Percentiles rank a stretch among this genome's conserved stretches.
These are phyloP conservation scores for Sarocladiaceae sp. DNA, from an alignment of 2,329 filamentous ascomycete species.

Conservation along the genomic window DNA sequence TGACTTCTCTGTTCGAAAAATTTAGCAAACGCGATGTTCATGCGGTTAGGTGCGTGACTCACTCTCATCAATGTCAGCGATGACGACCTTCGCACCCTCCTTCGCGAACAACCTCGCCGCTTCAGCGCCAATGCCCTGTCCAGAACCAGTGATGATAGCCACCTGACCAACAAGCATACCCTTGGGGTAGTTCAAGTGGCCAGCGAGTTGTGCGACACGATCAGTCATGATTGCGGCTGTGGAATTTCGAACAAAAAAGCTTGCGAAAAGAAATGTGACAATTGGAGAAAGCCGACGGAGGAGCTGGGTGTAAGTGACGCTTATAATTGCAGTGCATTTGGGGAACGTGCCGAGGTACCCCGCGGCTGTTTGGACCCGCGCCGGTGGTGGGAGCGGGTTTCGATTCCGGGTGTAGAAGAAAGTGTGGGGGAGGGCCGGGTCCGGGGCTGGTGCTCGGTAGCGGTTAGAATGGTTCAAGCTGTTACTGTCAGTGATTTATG, in stretches of 20 bases:
- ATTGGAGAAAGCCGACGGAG: too few species aligned
- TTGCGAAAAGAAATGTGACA: background rate
- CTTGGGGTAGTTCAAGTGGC: constrained; percentile 77
- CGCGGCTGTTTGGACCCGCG: background rate
- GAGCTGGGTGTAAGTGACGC: too few species aligned
- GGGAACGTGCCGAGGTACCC: constrained; percentile 10
- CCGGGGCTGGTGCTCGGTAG: background rate
- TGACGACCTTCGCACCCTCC: constrained; percentile 79
- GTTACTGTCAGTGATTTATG: background rate
- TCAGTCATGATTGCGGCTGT: constrained; percentile 38
- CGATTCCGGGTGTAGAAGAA: background rate
- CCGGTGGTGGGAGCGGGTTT: background rate
- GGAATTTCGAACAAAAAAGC: too few species aligned
- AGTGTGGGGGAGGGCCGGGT: background rate
- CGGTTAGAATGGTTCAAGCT: background rate
- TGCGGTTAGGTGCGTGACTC: too few species aligned
- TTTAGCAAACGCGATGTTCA: too few species aligned
- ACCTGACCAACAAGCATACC: constrained; percentile 76
- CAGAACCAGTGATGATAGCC: constrained; percentile 83
- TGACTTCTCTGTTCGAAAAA: constrained; percentile 54
- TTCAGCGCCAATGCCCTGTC: constrained; percentile 86
- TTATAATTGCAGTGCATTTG: background rate
- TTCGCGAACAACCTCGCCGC: constrained; percentile 78
- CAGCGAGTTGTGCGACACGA: constrained; percentile 66
- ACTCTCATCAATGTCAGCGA: constrained; percentile 79